A percentile compares a stretch with the other conserved stretches of the same genome.
These are phyloP conservation scores for Pseudevernia furfuracea DNA, from an alignment of 495 filamentous ascomycete genomes.

Conservation along the genomic window DNA sequence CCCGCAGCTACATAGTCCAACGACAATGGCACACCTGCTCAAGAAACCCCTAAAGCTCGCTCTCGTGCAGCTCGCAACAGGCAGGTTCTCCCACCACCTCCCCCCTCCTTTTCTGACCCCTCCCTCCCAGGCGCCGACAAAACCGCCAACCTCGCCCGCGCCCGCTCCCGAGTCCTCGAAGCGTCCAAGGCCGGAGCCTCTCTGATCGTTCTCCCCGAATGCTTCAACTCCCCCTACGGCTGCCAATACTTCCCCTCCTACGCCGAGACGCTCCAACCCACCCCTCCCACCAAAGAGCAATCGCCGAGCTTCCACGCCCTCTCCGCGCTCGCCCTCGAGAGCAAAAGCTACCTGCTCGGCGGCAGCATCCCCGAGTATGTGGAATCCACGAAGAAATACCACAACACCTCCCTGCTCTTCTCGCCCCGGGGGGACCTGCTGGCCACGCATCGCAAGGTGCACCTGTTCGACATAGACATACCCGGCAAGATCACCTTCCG, in stretches of 20 bases:
- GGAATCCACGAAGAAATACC: constrained; percentile 59
- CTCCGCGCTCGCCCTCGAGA: constrained; percentile 65
- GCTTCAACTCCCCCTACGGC: constrained; percentile 97
- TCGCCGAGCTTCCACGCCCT: constrained; percentile 82
- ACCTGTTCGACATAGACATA: constrained; percentile 99
- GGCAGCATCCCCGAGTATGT: constrained; percentile 86
- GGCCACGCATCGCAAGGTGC: constrained; percentile 83
- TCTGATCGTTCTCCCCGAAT: constrained; percentile 63
- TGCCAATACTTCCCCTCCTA: constrained; percentile 85
- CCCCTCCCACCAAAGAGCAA: constrained; percentile 59
- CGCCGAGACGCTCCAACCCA: constrained; percentile 77
- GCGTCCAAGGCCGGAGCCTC: constrained; percentile 65
- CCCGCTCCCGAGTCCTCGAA: constrained; percentile 73
- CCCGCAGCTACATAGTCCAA: not conserved
- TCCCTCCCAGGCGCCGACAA: constrained; percentile 63
- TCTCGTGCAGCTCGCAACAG: constrained; percentile 72
- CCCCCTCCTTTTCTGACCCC: constrained; percentile 3
- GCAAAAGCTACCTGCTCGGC: constrained; percentile 71
- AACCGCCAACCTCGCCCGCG: constrained; percentile 69
- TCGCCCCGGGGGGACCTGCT: constrained; percentile 67
- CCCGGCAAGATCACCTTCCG: constrained; percentile 87
- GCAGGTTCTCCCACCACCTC: constrained; percentile 30
- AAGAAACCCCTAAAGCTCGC: constrained; percentile 72
- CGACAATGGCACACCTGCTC: constrained; percentile 48
- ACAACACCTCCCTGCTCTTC: constrained; percentile 88